A percentile compares a stretch with the other conserved stretches of the same genome.
Conservation (phyloP, 768 basidiomycete species). For the Agaricus subrufescens region DNA sequence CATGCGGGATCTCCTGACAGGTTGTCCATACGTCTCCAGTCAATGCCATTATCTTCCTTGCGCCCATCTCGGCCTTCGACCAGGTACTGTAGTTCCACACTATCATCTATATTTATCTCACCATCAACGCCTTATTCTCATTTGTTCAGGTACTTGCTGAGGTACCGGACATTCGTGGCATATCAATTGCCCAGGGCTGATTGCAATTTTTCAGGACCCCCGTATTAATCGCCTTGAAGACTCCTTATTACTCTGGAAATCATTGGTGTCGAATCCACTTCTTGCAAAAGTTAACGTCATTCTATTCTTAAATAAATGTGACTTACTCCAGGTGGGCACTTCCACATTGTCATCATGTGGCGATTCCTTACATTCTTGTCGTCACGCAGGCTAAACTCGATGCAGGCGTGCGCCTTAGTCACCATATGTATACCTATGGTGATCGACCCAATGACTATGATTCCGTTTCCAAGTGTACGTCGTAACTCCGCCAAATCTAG, state of each 20-base stretch:
- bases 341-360: not conserved
- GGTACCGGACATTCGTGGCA: constrained; percentile 32
- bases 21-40: constrained; percentile 36
- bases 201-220: constrained; percentile 48
- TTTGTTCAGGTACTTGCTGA: constrained; percentile 54
- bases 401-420: constrained; percentile 66
- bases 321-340: constrained; percentile 58
- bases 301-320: constrained; percentile 79
- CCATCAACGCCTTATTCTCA: constrained; percentile 5
- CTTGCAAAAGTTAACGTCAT: constrained; percentile 73
- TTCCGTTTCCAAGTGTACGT: constrained; percentile 68
- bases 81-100: constrained; percentile 33
- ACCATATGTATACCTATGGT: constrained; percentile 67
- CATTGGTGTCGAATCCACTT: constrained; percentile 67
- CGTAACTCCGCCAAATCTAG: constrained; percentile 1
- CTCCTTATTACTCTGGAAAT: constrained; percentile 70
- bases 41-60: constrained; percentile 85
- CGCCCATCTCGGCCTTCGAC: constrained; percentile 85
- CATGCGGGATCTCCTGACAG: not conserved
- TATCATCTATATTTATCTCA: not conserved
- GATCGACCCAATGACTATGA: constrained; percentile 78
- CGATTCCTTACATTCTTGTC: not conserved
- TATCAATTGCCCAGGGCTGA: constrained; percentile 8
- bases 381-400: constrained; percentile 61
- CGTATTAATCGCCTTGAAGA: constrained; percentile 77